Evolutionary conservation across 2,329 filamentous ascomycete species (phyloP).

Genomic region (Penicillium sp.): DNA sequence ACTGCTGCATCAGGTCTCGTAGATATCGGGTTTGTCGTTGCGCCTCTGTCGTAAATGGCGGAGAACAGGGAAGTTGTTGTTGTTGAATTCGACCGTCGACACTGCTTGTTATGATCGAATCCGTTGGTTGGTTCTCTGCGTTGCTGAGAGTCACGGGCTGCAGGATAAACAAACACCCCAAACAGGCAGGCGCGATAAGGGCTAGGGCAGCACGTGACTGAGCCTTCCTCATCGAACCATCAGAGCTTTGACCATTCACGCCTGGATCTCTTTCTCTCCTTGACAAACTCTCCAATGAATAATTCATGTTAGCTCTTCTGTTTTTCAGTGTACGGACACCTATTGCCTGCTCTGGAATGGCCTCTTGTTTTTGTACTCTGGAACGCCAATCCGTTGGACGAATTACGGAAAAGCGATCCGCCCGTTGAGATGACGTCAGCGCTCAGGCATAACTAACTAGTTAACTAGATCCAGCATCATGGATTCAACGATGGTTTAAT

Average conservation of each 20-base stretch:
- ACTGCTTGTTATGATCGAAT: slow-evolving; percentile 12
- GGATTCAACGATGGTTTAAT: background rate
- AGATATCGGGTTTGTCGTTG: background rate
- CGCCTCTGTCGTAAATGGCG: slow-evolving; percentile 3
- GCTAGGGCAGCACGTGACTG: slow-evolving; percentile 34
- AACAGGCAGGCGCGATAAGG: slow-evolving; percentile 44
- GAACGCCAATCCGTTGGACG: background rate
- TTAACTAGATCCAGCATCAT: background rate
- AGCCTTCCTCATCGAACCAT: no score
- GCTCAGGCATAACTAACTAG: background rate
- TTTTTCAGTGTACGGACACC: no score
- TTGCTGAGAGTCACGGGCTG: slow-evolving; percentile 30
- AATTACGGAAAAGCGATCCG: background rate
- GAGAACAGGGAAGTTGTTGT: background rate
- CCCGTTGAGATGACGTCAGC: background rate
- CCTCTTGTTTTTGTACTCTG: no score
- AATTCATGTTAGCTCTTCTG: no score
- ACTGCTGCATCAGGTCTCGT: slow-evolving; percentile 3
- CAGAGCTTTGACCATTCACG: no score
- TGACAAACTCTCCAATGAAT: no score
- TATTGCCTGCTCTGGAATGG: no score
- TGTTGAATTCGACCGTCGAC: background rate
- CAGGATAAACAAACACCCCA: slow-evolving; percentile 46
- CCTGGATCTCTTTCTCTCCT: no score
- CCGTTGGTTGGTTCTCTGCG: background rate